Evolutionary conservation across 495 filamentous ascomycete genomes (phyloP).

Genomic region (Delitschia confertaspora): DNA sequence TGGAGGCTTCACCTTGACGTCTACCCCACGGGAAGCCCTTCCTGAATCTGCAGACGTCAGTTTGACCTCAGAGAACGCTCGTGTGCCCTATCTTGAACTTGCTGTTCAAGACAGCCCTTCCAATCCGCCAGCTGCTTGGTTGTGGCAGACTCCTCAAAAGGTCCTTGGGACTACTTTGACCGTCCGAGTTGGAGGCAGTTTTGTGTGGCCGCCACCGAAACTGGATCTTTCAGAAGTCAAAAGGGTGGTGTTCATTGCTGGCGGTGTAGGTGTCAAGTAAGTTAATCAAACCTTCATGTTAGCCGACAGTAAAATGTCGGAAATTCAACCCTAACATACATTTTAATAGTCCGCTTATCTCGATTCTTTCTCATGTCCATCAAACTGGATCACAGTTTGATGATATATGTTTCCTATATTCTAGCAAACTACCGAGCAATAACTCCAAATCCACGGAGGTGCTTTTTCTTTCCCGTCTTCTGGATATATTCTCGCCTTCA

Average conservation of each 20-base stretch:
- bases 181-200: slow-evolving; percentile 71
- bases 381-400: slow-evolving; percentile 18
- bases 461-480: slow-evolving; percentile 32
- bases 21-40: slow-evolving; percentile 44
- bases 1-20: slow-evolving; percentile 85
- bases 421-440: slow-evolving; percentile 24
- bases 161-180: slow-evolving; percentile 51
- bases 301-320: too few relatives aligned
- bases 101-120: slow-evolving; percentile 58
- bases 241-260: slow-evolving; percentile 64
- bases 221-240: slow-evolving; percentile 38
- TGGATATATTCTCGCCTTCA: slow-evolving; percentile 14
- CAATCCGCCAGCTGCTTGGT: slow-evolving; percentile 66
- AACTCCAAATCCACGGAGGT: slow-evolving; percentile 13
- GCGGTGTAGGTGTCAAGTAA: slow-evolving; percentile 77
- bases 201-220: slow-evolving; percentile 60
- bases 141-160: slow-evolving; percentile 50
- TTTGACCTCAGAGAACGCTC: slow-evolving; percentile 27
- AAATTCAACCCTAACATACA: neutral
- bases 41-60: neutral
- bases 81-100: slow-evolving; percentile 61
- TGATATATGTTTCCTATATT: slow-evolving; percentile 32
- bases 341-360: slow-evolving; percentile 33
- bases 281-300: slow-evolving; percentile 29
- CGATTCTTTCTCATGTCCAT: slow-evolving; percentile 34